Evolutionary conservation across 192 early-diverging fungal genomes (phyloP).

Genomic region (Haplosporangium gracile): DNA sequence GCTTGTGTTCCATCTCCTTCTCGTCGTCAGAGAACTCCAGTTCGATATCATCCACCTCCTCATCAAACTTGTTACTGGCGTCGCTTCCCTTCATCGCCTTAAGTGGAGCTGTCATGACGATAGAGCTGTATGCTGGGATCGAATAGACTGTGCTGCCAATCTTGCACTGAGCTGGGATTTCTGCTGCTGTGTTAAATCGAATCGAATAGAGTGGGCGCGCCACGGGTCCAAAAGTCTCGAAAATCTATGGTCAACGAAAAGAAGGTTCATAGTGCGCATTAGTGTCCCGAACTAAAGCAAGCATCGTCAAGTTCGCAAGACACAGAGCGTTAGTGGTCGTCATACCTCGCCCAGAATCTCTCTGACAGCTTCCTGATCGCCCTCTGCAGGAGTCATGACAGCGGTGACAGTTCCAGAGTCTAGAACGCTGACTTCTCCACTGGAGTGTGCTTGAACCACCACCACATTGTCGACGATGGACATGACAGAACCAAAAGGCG

Average conservation of each 20-base stretch:
- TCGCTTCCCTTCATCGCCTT: constrained; percentile 84
- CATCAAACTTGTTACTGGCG: constrained; percentile 94
- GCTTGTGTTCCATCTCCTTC: constrained; percentile 74
- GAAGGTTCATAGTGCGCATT: not conserved
- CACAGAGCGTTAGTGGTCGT: constrained; percentile 8
- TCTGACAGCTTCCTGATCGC: constrained; percentile 61
- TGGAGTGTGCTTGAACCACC: constrained; percentile 69
- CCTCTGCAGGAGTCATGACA: not conserved
- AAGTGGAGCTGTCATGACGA: constrained; percentile 76
- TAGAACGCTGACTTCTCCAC: constrained; percentile 70
- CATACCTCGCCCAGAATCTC: constrained; percentile 73
- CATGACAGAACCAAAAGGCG: constrained; percentile 74
- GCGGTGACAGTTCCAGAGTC: constrained; percentile 83
- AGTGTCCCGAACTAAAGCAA: not conserved
- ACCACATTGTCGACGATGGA: constrained; percentile 80
- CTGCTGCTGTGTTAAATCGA: constrained; percentile 73
- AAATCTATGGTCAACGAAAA: constrained; percentile 63
- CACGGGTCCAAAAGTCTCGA: constrained; percentile 96
- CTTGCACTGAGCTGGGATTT: constrained; percentile 67
- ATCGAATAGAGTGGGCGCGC: constrained; percentile 85
- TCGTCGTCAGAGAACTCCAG: constrained; percentile 98
- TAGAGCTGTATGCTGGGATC: constrained; percentile 70
- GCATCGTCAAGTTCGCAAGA: not conserved
- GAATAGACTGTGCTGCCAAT: constrained; percentile 72
- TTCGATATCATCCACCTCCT: constrained; percentile 86